phyloP scores from a whole-genome alignment of 305 asterid genomes.

The Rubia occidens region DNA sequence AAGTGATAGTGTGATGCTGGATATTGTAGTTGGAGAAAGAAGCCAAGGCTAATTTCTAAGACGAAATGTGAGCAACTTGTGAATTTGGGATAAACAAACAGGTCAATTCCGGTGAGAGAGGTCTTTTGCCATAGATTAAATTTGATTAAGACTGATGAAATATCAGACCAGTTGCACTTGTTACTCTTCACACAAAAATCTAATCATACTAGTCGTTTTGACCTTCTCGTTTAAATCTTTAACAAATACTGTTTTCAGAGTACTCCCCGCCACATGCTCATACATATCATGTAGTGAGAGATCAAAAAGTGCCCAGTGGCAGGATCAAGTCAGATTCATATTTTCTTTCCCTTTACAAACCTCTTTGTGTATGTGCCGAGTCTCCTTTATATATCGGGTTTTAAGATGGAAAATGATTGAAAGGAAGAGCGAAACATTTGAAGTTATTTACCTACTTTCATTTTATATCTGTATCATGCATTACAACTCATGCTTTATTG shows the following conservation, averaged over 20 bases:
- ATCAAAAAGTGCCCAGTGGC: background rate
- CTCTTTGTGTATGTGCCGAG: background rate
- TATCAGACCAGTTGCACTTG: background rate
- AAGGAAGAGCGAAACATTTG: background rate
- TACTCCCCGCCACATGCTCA: background rate
- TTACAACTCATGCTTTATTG: constrained; percentile 5
- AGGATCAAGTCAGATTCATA: background rate
- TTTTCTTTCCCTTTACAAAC: background rate
- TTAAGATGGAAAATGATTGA: background rate
- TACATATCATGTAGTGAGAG: background rate
- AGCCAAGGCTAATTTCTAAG: background rate
- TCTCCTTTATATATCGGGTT: background rate
- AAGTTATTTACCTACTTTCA: background rate
- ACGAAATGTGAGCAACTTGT: background rate
- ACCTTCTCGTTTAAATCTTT: background rate
- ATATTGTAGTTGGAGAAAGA: background rate
- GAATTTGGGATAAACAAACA: background rate
- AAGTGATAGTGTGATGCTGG: background rate
- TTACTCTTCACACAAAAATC: background rate
- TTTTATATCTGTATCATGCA: background rate
- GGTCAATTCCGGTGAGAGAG: background rate
- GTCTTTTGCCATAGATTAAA: background rate
- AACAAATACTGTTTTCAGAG: background rate
- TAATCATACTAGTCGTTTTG: background rate
- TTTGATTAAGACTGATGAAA: background rate